A percentile compares a stretch with the other conserved stretches of the same genome.
These are phyloP conservation scores for Tylopilus rubrobrunneus DNA, from an alignment of 768 basidiomycete genomes.

Conservation along the genomic window DNA sequence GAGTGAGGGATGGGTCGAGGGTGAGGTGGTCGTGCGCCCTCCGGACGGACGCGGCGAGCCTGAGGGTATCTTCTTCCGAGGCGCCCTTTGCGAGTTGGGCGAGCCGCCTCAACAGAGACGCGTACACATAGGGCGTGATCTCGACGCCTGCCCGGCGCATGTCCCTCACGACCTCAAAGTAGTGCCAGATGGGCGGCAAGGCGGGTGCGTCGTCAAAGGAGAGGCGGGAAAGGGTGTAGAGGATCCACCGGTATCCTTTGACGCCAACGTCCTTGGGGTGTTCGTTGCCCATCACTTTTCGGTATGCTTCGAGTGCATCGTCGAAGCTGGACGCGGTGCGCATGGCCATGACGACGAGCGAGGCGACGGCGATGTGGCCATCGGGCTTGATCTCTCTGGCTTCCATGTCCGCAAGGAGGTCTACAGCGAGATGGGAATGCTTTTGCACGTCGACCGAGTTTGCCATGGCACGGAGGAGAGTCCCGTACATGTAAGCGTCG, in stretches of 20 bases:
- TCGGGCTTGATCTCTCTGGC: conserved; percentile 42
- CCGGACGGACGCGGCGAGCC: conserved; percentile 49
- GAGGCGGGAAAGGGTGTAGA: conserved; percentile 59
- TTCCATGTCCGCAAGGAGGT: conserved; percentile 67
- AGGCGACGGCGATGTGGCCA: conserved; percentile 43
- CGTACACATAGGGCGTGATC: conserved; percentile 60
- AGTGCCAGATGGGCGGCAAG: conserved; percentile 46
- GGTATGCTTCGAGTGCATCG: conserved; percentile 65
- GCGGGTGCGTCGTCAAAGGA: conserved; percentile 41
- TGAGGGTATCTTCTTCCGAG: conserved; percentile 21
- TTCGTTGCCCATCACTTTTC: conserved; percentile 29
- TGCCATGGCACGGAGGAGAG: conserved; percentile 46
- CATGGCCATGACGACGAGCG: conserved; percentile 65
- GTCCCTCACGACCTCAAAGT: conserved; percentile 75
- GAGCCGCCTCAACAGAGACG: conserved; percentile 59
- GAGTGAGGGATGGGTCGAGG: conserved; percentile 73
- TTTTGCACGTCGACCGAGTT: conserved; percentile 43
- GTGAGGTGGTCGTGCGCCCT: conserved; percentile 72
- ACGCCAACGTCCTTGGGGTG: conserved; percentile 42
- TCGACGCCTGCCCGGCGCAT: conserved; percentile 66
- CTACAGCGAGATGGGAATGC: conserved; percentile 44
- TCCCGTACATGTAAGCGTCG: conserved; percentile 52
- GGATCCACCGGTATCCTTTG: conserved; percentile 58
- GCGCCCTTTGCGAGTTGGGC: conserved; percentile 38
- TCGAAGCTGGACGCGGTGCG: conserved; percentile 48